Percentiles rank a stretch among this genome's conserved stretches.
Evolutionary conservation across 1,284 basidiomycete species (phyloP).

Genomic region (Rhizopogon hawkerae): DNA sequence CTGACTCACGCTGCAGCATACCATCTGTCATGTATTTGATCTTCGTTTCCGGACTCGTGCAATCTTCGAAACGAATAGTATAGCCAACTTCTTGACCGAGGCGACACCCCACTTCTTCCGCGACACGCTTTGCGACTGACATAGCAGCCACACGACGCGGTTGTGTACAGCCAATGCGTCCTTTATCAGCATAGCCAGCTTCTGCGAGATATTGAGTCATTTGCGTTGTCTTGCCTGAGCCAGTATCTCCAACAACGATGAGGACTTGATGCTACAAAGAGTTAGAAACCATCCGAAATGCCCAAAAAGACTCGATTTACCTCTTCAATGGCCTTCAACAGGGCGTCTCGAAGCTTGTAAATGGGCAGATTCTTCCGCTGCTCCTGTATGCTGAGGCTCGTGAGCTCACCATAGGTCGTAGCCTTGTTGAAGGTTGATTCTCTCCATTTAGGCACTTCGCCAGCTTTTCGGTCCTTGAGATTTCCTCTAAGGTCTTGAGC

Average conservation of each 20-base stretch:
- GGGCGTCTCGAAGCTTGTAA: conserved; percentile 88
- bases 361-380: conserved; percentile 90
- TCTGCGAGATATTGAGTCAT: conserved; percentile 93
- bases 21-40: conserved; percentile 99
- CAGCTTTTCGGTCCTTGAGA: conserved; percentile 73
- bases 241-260: conserved; percentile 91
- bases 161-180: conserved; percentile 94
- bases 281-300: conserved; percentile 17
- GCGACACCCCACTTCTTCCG: conserved; percentile 96
- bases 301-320: conserved; percentile 36
- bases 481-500: conserved; percentile 89
- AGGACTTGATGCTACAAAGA: conserved; percentile 82
- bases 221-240: conserved; percentile 90
- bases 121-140: conserved; percentile 98
- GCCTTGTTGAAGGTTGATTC: conserved; percentile 92
- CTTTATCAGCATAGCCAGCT: conserved; percentile 77
- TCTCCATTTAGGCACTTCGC: conserved; percentile 86
- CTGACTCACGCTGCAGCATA: conserved; percentile 95
- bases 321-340: conserved; percentile 87
- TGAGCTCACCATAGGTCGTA: conserved; percentile 94
- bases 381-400: conserved; percentile 85
- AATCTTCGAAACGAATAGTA: conserved; percentile 98
- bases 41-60: conserved; percentile 92
- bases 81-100: conserved; percentile 98
- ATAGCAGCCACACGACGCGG: conserved; percentile 98